Evolutionary conservation across 257 asterid genomes (phyloP).

Genomic region (Buddleja alternifolia): DNA sequence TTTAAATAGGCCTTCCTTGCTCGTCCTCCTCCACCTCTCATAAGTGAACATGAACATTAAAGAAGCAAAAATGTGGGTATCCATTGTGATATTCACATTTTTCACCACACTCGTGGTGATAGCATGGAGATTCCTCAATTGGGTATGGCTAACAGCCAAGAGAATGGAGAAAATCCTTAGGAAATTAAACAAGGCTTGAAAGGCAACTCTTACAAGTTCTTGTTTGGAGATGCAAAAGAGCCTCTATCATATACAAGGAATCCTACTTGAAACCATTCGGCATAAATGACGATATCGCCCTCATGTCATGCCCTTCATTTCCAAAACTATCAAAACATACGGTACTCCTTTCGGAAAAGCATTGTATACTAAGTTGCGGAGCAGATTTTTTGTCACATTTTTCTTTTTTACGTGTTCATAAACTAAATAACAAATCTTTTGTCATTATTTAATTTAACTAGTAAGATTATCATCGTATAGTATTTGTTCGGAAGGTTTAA

Average conservation of each 20-base stretch:
- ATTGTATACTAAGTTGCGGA: not conserved
- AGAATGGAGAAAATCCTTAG: conserved; percentile 28
- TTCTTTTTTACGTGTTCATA: too few species aligned
- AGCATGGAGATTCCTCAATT: conserved; percentile 31
- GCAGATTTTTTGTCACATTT: not conserved
- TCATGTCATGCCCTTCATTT: conserved; percentile 34
- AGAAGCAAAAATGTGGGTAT: conserved; percentile 11
- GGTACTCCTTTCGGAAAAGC: too few species aligned
- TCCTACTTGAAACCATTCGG: conserved; percentile 28
- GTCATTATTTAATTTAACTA: too few species aligned
- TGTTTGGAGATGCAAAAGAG: conserved; percentile 35
- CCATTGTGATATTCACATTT: not conserved
- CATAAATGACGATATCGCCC: conserved; percentile 26
- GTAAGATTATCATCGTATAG: not conserved
- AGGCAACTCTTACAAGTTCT: conserved; percentile 32
- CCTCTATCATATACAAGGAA: conserved; percentile 7
- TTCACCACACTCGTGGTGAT: not conserved
- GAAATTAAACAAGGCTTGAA: conserved; percentile 33
- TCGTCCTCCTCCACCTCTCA: too few species aligned
- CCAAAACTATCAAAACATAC: conserved; percentile 18
- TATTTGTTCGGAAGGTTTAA: not conserved
- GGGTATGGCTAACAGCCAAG: conserved; percentile 30
- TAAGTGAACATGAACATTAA: not conserved
- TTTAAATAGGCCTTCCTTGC: not conserved
- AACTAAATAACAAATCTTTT: too few species aligned